Conservation (phyloP, 805 yeast species). For the Zygosaccharomyces lentus region DNA sequence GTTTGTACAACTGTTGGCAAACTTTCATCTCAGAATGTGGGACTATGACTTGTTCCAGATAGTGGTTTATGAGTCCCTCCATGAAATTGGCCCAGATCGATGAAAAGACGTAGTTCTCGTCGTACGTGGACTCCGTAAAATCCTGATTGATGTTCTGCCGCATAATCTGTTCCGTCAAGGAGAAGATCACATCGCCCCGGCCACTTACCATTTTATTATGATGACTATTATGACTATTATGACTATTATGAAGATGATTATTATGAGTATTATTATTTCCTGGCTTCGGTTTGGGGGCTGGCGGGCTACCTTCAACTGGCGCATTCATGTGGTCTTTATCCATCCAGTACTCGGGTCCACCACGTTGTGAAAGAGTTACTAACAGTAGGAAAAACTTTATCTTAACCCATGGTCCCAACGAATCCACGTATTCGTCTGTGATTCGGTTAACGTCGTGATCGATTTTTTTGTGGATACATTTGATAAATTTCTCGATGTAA, state of each 20-base stretch:
- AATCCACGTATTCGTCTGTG: slow-evolving; percentile 21
- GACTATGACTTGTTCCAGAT: slow-evolving; percentile 34
- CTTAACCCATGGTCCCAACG: slow-evolving; percentile 30
- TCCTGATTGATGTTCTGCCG: slow-evolving; percentile 34
- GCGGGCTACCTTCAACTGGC: slow-evolving; percentile 6
- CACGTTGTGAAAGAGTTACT: slow-evolving; percentile 32
- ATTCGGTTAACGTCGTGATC: slow-evolving; percentile 29
- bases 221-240: background rate
- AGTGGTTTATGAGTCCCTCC: slow-evolving; percentile 38
- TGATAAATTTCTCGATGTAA: slow-evolving; percentile 29
- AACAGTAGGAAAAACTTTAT: slow-evolving; percentile 30
- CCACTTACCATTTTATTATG: background rate
- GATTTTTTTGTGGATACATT: slow-evolving; percentile 32
- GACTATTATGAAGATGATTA: background rate
- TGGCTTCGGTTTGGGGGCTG: slow-evolving; percentile 1
- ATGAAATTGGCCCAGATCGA: slow-evolving; percentile 39
- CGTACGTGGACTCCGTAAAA: slow-evolving; percentile 30
- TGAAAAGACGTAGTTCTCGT: slow-evolving; percentile 35
- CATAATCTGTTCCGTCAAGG: slow-evolving; percentile 33
- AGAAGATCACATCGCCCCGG: slow-evolving; percentile 15
- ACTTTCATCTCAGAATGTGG: slow-evolving; percentile 37
- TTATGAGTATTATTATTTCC: background rate
- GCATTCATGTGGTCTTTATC: slow-evolving; percentile 24
- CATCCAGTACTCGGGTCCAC: slow-evolving; percentile 37
- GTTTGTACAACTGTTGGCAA: slow-evolving; percentile 36